These are phyloP conservation scores for Jackrogersella minutella DNA, from an alignment of 495 filamentous ascomycete genomes.

Conservation along the genomic window DNA sequence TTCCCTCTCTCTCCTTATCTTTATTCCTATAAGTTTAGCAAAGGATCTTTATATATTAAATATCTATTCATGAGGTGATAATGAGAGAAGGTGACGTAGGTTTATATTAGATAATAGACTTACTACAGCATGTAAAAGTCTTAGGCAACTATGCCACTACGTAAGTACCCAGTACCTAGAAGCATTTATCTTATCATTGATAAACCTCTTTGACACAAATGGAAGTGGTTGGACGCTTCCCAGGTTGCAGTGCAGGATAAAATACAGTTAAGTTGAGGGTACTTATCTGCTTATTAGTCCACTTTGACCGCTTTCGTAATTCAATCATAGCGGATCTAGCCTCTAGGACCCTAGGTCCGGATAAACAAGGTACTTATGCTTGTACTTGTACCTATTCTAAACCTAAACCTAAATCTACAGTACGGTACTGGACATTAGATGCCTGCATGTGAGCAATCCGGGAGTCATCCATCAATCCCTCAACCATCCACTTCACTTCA, in stretches of 20 bases:
- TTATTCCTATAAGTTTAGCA: slow-evolving; percentile 9
- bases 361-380: too few relatives aligned
- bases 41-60: slow-evolving; percentile 20
- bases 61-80: background rate
- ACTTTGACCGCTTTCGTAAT: slow-evolving; percentile 41
- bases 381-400: slow-evolving; percentile 9
- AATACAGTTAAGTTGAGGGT: too few relatives aligned
- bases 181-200: slow-evolving; percentile 28
- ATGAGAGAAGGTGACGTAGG: background rate
- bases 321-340: too few relatives aligned
- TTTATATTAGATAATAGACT: too few relatives aligned
- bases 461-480: slow-evolving; percentile 28
- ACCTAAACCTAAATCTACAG: too few relatives aligned
- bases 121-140: too few relatives aligned
- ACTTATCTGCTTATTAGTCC: too few relatives aligned
- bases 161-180: background rate
- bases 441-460: slow-evolving; percentile 39
- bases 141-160: slow-evolving; percentile 23
- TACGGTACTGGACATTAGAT: slow-evolving; percentile 20
- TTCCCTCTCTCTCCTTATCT: background rate
- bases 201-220: slow-evolving; percentile 28
- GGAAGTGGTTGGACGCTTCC: too few relatives aligned
- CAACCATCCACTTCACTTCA: slow-evolving; percentile 16
- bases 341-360: slow-evolving; percentile 24
- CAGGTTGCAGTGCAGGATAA: too few relatives aligned